Percentiles rank a stretch among this genome's conserved stretches.
These are phyloP conservation scores for Tetradesmus obliquus DNA, from an alignment of 139 green algal species.

Conservation along the genomic window DNA sequence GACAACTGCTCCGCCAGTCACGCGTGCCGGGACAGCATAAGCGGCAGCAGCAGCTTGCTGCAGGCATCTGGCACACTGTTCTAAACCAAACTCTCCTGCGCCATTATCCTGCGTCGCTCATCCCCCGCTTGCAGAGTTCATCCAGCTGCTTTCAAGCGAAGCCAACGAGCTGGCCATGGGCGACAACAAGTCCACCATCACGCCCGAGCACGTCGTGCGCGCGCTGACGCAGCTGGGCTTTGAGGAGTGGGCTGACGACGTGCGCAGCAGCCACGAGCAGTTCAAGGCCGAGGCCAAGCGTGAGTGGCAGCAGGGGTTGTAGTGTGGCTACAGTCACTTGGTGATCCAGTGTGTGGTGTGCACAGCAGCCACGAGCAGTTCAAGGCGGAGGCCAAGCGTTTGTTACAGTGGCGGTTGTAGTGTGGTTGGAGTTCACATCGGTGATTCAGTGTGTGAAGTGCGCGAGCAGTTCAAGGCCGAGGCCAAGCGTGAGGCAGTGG, in stretches of 20 bases:
- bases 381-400: conserved; percentile 63
- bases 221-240: conserved; percentile 77
- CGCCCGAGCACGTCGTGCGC: conserved; percentile 72
- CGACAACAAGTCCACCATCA: conserved; percentile 72
- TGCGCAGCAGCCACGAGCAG: conserved; percentile 40
- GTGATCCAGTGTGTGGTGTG: conserved; percentile 20
- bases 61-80: background rate
- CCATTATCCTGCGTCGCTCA: no score
- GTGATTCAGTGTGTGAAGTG: conserved; percentile 20
- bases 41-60: background rate
- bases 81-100: background rate
- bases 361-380: conserved; percentile 39
- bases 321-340: no score
- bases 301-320: conserved; percentile 27
- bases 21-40: background rate
- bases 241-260: conserved; percentile 51
- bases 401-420: background rate
- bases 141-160: conserved; percentile 63
- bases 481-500: conserved; percentile 44
- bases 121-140: conserved; percentile 57
- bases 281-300: conserved; percentile 63
- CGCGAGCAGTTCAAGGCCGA: conserved; percentile 59
- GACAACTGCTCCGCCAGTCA: background rate
- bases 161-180: conserved; percentile 70
- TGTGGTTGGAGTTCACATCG: no score